A percentile compares a stretch with the other conserved stretches of the same genome.
These are phyloP conservation scores for Xerocomellus chrysenteron DNA, from an alignment of 768 basidiomycete species.

Conservation along the genomic window DNA sequence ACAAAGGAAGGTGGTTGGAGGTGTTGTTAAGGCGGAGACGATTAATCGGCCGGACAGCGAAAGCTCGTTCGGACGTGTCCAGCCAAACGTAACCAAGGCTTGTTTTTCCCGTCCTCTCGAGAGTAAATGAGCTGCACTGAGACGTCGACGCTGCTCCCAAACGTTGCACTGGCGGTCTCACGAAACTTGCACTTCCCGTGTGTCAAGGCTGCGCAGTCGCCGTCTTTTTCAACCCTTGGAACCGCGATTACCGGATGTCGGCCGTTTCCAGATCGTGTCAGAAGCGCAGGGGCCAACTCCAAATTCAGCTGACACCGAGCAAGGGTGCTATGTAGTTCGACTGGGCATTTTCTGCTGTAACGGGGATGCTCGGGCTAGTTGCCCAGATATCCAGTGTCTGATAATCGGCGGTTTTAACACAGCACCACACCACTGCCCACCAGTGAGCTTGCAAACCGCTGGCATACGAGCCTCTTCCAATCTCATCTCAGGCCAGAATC, in stretches of 20 bases:
- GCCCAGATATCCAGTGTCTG: neutral
- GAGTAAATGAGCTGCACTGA: conserved; percentile 10
- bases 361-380: conserved; percentile 6
- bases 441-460: neutral
- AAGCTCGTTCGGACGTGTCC: neutral
- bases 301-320: conserved; percentile 12
- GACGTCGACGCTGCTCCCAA: conserved; percentile 9
- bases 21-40: conserved; percentile 25
- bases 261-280: neutral
- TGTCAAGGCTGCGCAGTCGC: conserved; percentile 12
- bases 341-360: neutral
- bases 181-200: conserved; percentile 1
- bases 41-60: neutral
- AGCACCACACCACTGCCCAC: neutral
- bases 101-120: neutral
- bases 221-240: neutral
- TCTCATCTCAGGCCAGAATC: neutral
- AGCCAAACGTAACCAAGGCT: conserved; percentile 13
- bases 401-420: neutral
- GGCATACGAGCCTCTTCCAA: neutral
- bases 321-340: neutral
- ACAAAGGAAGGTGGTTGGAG: conserved; percentile 17
- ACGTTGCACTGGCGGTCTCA: neutral
- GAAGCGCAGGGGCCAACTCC: neutral
- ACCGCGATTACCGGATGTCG: conserved; percentile 4